These are phyloP conservation scores for Aureobasidium sp. DNA, from an alignment of 2,329 filamentous ascomycete species.

Conservation along the genomic window DNA sequence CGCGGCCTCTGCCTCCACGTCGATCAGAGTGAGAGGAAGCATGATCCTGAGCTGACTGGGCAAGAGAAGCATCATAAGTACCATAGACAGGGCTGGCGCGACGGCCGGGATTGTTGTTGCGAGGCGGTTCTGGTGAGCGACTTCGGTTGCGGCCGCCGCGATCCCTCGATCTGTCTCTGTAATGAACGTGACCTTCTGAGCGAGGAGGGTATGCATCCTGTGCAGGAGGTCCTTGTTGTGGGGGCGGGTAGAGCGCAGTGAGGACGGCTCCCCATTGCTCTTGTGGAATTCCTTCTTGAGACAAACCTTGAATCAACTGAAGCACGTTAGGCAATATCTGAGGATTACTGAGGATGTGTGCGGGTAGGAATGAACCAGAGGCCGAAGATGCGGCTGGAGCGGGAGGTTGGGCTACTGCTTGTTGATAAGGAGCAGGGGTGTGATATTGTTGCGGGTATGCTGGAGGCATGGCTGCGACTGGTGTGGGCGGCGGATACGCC, in stretches of 20 bases:
- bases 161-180: slow-evolving; percentile 14
- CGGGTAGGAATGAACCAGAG: slow-evolving; percentile 28
- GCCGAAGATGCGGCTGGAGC: slow-evolving; percentile 4
- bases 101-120: slow-evolving; percentile 41
- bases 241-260: slow-evolving; percentile 39
- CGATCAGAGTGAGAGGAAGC: slow-evolving; percentile 19
- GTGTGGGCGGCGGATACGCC: slow-evolving; percentile 16
- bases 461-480: slow-evolving; percentile 24
- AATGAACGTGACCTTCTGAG: slow-evolving; percentile 17
- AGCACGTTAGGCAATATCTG: slow-evolving; percentile 62
- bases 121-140: slow-evolving; percentile 64
- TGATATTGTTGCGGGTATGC: slow-evolving; percentile 16
- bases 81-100: slow-evolving; percentile 64
- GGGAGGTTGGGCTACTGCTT: slow-evolving; percentile 4
- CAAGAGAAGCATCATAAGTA: slow-evolving; percentile 57
- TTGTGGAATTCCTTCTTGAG: slow-evolving; percentile 66
- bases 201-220: slow-evolving; percentile 3
- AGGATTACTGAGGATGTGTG: slow-evolving; percentile 31
- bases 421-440: slow-evolving; percentile 4
- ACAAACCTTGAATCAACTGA: slow-evolving; percentile 66
- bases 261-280: slow-evolving; percentile 65
- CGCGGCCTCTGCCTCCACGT: slow-evolving; percentile 39
- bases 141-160: slow-evolving; percentile 64
- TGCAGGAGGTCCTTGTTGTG: slow-evolving; percentile 18
- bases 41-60: slow-evolving; percentile 17